A percentile compares a stretch with the other conserved stretches of the same genome.
These are phyloP conservation scores for Xylaria sp. DNA, from an alignment of 2,329 filamentous ascomycete species.

Conservation along the genomic window DNA sequence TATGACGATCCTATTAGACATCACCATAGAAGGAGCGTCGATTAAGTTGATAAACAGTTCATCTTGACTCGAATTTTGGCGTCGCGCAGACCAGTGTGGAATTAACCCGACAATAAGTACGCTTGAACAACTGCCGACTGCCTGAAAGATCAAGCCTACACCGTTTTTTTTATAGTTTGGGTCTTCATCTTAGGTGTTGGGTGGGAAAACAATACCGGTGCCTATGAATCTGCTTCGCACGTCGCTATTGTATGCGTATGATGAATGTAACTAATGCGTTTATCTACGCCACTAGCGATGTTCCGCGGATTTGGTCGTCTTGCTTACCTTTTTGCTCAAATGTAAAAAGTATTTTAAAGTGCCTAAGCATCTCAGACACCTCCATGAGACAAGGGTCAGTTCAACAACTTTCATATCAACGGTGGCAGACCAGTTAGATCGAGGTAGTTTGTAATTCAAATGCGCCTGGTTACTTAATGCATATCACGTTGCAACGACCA, in stretches of 20 bases:
- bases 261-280: not conserved
- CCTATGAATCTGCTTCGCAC: not conserved
- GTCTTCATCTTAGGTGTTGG: not conserved
- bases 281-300: no score
- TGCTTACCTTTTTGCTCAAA: no score
- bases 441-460: not conserved
- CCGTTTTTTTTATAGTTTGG: not conserved
- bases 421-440: not conserved
- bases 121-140: constrained; percentile 10
- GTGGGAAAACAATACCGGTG: not conserved
- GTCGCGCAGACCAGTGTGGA: not conserved
- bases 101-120: not conserved
- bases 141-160: not conserved
- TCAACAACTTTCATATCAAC: not conserved
- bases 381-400: not conserved
- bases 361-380: no score
- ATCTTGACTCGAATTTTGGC: constrained; percentile 13
- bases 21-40: constrained; percentile 20
- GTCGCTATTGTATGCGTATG: not conserved
- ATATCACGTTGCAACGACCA: not conserved
- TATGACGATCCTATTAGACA: constrained; percentile 16
- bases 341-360: no score
- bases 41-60: constrained; percentile 10
- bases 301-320: no score
- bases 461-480: not conserved